phyloP scores from a whole-genome alignment of 2,329 filamentous ascomycete species.

The Fusarium nurragi region DNA sequence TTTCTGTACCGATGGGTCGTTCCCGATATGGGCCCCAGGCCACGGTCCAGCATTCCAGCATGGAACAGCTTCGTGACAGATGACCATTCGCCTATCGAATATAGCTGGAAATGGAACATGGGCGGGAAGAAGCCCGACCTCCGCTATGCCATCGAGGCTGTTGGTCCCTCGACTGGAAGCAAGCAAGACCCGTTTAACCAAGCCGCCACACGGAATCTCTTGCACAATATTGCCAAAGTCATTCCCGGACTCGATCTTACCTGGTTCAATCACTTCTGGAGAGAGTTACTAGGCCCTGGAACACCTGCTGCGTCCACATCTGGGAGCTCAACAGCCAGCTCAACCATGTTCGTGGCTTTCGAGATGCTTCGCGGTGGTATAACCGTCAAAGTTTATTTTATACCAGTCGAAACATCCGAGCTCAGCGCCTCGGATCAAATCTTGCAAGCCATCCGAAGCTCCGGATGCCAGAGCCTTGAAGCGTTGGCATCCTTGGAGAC shows the following conservation, averaged over 20 bases:
- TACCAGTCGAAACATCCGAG: neutral
- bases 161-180: neutral
- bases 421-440: neutral
- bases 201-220: neutral
- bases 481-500: neutral
- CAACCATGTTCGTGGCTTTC: neutral
- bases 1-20: neutral
- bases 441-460: neutral
- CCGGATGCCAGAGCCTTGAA: neutral
- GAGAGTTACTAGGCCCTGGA: neutral
- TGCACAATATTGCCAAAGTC: neutral
- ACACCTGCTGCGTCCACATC: neutral
- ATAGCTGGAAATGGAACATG: slow-evolving; percentile 7
- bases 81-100: slow-evolving; percentile 3
- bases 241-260: neutral
- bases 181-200: neutral
- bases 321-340: neutral
- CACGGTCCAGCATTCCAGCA: neutral
- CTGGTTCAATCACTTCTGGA: slow-evolving; percentile 5
- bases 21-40: neutral
- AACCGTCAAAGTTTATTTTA: neutral
- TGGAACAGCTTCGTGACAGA: slow-evolving; percentile 8
- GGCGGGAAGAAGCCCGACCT: neutral
- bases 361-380: neutral
- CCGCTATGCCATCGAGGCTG: neutral